Conservation (phyloP, 768 basidiomycete genomes). For the Auricularia heimuer region DNA sequence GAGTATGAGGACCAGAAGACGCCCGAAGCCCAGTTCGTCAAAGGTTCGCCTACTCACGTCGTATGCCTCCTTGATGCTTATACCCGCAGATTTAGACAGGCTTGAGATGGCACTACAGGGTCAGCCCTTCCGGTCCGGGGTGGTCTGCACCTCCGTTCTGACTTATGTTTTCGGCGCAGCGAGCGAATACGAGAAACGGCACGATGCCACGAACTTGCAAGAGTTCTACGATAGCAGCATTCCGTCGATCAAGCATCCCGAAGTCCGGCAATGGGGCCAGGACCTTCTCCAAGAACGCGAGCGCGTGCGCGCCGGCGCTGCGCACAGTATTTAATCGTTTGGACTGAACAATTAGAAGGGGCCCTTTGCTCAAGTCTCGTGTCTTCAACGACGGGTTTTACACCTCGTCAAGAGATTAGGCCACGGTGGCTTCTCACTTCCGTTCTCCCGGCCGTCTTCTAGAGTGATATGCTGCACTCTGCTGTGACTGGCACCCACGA, state of each 20-base stretch:
- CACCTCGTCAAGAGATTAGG: too few species aligned
- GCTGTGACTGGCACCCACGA: too few species aligned
- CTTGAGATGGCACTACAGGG: slow-evolving; percentile 87
- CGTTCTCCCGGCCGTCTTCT: too few species aligned
- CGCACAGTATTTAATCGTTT: too few species aligned
- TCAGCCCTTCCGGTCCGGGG: slow-evolving; percentile 12
- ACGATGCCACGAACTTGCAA: slow-evolving; percentile 43
- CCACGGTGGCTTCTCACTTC: too few species aligned
- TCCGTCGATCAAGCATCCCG: slow-evolving; percentile 58
- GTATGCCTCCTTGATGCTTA: background rate
- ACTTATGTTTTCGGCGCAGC: slow-evolving; percentile 30
- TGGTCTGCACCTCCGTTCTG: background rate
- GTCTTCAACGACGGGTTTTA: too few species aligned
- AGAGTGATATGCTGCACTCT: too few species aligned
- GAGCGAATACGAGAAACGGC: slow-evolving; percentile 57
- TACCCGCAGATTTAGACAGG: slow-evolving; percentile 59
- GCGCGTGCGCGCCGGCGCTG: background rate
- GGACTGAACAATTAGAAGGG: too few species aligned
- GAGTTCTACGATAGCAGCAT: slow-evolving; percentile 75
- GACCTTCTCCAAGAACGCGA: slow-evolving; percentile 44
- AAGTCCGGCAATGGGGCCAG: slow-evolving; percentile 63
- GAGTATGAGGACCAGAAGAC: slow-evolving; percentile 76
- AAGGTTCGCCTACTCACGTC: slow-evolving; percentile 38
- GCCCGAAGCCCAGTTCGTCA: slow-evolving; percentile 75
- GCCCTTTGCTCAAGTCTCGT: too few species aligned